Conservation (phyloP, 805 yeast genomes). For the Candida chauliodis region DNA sequence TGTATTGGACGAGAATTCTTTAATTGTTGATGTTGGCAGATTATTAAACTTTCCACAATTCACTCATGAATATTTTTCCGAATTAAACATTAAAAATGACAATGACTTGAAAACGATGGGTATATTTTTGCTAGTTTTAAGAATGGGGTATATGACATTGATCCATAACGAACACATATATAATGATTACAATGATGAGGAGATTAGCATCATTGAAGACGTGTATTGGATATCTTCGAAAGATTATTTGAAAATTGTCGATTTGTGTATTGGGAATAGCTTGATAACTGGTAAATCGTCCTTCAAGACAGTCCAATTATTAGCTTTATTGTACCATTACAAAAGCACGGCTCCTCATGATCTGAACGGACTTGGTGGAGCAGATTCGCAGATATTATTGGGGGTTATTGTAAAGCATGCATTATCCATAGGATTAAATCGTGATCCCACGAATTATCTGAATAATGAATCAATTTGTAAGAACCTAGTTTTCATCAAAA, state of each 20-base stretch:
- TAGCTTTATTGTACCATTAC: slow-evolving; percentile 31
- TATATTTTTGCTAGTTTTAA: slow-evolving; percentile 23
- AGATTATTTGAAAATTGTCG: slow-evolving; percentile 25
- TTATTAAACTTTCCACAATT: slow-evolving; percentile 21
- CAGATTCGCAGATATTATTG: slow-evolving; percentile 36
- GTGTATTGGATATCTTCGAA: slow-evolving; percentile 26
- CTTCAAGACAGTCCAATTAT: slow-evolving; percentile 32
- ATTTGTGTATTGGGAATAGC: slow-evolving; percentile 33
- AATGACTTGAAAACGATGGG: slow-evolving; percentile 30
- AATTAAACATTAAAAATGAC: slow-evolving; percentile 24
- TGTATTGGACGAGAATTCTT: slow-evolving; percentile 26
- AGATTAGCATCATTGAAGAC: slow-evolving; percentile 26
- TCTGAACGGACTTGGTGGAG: slow-evolving; percentile 38
- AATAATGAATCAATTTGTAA: slow-evolving; percentile 29
- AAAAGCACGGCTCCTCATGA: slow-evolving; percentile 39
- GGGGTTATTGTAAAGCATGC: slow-evolving; percentile 38
- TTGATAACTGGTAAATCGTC: slow-evolving; percentile 27
- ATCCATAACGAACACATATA: slow-evolving; percentile 30
- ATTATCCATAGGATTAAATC: slow-evolving; percentile 35
- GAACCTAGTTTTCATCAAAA: slow-evolving; percentile 19
- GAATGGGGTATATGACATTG: slow-evolving; percentile 38
- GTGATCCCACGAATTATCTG: slow-evolving; percentile 34
- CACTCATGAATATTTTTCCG: slow-evolving; percentile 15
- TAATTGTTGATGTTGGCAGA: slow-evolving; percentile 22
- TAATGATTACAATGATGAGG: slow-evolving; percentile 25